A percentile compares a stretch with the other conserved stretches of the same genome.
Evolutionary conservation across 139 green algal species (phyloP).

Genomic region (Eudorina sp.): DNA sequence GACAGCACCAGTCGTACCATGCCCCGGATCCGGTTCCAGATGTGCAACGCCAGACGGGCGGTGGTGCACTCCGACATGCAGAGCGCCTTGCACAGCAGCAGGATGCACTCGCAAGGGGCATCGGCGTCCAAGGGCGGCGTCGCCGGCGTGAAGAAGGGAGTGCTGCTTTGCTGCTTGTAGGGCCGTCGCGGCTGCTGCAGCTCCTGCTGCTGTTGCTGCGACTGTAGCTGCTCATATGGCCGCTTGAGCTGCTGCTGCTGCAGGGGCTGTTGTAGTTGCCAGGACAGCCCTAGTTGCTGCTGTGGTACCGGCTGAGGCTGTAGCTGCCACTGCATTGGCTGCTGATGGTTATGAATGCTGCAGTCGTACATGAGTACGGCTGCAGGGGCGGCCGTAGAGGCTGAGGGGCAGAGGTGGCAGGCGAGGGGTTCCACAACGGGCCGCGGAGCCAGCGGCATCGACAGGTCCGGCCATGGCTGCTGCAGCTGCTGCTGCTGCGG

Average conservation of each 20-base stretch:
- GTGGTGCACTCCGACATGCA: neutral
- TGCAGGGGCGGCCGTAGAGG: too few relatives aligned
- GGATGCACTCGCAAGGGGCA: conserved; percentile 5
- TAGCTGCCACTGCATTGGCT: too few relatives aligned
- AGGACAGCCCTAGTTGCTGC: too few relatives aligned
- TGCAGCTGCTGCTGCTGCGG: too few relatives aligned
- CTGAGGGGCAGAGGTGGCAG: too few relatives aligned
- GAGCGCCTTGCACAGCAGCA: neutral
- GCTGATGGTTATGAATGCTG: too few relatives aligned
- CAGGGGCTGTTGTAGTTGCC: neutral
- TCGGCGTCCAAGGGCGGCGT: neutral
- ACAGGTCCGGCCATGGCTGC: too few relatives aligned
- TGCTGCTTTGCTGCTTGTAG: neutral
- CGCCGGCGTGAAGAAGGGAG: neutral
- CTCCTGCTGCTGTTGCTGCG: neutral
- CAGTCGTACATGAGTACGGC: too few relatives aligned
- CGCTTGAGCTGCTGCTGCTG: neutral
- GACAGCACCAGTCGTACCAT: neutral
- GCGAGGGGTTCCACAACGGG: too few relatives aligned
- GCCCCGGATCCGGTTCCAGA: conserved; percentile 11
- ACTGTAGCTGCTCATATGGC: neutral
- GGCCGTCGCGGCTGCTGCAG: neutral
- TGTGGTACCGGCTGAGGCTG: too few relatives aligned
- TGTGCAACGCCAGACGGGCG: conserved; percentile 9
- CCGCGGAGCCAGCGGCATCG: too few relatives aligned